Evolutionary conservation across 495 filamentous ascomycete species (phyloP).

Genomic region (Cairneyella variabilis): DNA sequence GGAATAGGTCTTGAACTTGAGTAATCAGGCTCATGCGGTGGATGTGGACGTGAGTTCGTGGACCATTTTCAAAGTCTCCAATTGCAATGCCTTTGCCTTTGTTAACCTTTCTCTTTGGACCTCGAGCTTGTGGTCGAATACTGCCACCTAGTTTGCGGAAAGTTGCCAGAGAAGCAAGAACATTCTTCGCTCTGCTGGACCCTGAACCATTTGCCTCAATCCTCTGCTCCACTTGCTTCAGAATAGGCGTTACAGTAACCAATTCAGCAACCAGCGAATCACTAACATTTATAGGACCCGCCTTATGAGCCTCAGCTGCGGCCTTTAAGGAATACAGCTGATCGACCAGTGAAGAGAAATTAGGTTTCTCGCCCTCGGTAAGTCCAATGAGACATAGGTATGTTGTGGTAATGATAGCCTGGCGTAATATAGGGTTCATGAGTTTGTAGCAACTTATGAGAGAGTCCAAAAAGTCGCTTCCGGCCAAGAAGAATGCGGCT

Average conservation of each 20-base stretch:
- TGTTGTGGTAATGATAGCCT: slow-evolving; percentile 59
- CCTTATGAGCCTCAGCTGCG: slow-evolving; percentile 53
- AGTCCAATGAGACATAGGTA: slow-evolving; percentile 71
- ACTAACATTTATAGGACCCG: slow-evolving; percentile 44
- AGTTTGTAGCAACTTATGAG: slow-evolving; percentile 61
- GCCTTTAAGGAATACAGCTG: slow-evolving; percentile 77
- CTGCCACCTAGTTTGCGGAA: slow-evolving; percentile 51
- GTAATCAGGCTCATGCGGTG: slow-evolving; percentile 80
- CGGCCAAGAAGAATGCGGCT: slow-evolving; percentile 66
- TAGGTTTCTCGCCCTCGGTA: slow-evolving; percentile 59
- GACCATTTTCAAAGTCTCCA: slow-evolving; percentile 25
- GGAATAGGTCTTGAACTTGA: slow-evolving; percentile 90
- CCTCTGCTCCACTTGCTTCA: slow-evolving; percentile 44
- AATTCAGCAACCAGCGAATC: slow-evolving; percentile 58
- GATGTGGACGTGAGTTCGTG: slow-evolving; percentile 59
- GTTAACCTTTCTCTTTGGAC: slow-evolving; percentile 36
- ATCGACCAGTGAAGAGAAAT: slow-evolving; percentile 69
- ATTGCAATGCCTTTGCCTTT: slow-evolving; percentile 59
- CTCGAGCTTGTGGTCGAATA: slow-evolving; percentile 51
- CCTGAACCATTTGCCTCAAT: slow-evolving; percentile 35
- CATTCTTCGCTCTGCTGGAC: slow-evolving; percentile 50
- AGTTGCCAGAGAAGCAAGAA: slow-evolving; percentile 49
- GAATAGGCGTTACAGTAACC: slow-evolving; percentile 56
- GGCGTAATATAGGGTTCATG: slow-evolving; percentile 53
- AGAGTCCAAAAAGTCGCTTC: slow-evolving; percentile 81